These are phyloP conservation scores for Talaromyces marneffei DNA, from an alignment of 2,329 filamentous ascomycete species.

Conservation along the genomic window DNA sequence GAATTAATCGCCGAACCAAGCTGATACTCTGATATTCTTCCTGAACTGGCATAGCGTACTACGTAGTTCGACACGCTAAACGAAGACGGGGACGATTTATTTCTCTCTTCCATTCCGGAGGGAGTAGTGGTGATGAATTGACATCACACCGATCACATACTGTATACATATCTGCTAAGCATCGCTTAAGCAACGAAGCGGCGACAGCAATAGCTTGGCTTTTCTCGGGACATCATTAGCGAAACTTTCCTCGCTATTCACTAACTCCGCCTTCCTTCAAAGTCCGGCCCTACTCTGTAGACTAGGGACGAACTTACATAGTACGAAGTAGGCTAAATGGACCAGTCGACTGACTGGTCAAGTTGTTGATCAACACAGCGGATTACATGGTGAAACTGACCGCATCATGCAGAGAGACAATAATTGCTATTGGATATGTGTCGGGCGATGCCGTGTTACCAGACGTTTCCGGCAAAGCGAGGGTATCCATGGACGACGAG, in stretches of 20 bases:
- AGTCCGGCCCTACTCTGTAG: no score
- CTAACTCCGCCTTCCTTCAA: background rate
- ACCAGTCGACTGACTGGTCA: background rate
- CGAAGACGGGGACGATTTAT: constrained; percentile 4
- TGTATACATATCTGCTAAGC: background rate
- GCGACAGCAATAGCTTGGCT: background rate
- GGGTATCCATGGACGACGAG: background rate
- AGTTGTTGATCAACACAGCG: background rate
- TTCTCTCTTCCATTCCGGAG: background rate
- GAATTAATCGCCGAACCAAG: background rate
- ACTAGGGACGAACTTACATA: no score
- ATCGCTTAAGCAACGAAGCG: background rate
- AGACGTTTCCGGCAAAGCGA: background rate
- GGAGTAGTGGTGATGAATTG: background rate
- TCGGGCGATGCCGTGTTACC: background rate
- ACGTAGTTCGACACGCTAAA: background rate
- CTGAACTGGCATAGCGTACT: background rate
- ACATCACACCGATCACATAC: background rate
- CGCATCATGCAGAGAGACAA: background rate
- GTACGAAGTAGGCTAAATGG: background rate
- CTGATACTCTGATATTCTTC: background rate
- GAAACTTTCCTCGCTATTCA: background rate
- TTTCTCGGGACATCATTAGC: background rate
- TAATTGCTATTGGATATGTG: background rate
- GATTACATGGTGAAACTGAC: background rate